Evolutionary conservation across 805 yeast species (phyloP).

Genomic region (Starmerella davenportii): DNA sequence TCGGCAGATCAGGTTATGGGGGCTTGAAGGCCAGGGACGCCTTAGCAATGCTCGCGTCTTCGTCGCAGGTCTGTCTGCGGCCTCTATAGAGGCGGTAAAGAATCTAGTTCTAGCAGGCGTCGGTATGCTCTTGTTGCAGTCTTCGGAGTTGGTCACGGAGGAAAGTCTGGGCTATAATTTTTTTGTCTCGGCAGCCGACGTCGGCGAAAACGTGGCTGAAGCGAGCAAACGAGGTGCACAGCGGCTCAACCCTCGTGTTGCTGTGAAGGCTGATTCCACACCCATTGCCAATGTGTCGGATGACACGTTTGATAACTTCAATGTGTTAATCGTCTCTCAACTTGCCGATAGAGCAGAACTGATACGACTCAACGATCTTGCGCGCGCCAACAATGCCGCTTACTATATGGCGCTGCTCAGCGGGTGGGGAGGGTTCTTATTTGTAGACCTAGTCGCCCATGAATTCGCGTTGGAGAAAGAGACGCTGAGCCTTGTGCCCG

Average conservation of each 20-base stretch:
- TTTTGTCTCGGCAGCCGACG: conserved; percentile 32
- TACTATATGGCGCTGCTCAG: conserved; percentile 50
- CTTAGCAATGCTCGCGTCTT: conserved; percentile 57
- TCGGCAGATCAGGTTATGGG: conserved; percentile 91
- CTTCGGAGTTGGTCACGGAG: conserved; percentile 26
- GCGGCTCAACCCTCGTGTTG: conserved; percentile 68
- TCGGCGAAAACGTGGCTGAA: conserved; percentile 28
- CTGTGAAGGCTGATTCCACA: conserved; percentile 24
- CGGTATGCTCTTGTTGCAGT: conserved; percentile 47
- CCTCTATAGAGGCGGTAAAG: conserved; percentile 62
- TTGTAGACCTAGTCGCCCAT: conserved; percentile 58
- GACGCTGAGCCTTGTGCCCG: neutral
- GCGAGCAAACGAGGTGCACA: conserved; percentile 37
- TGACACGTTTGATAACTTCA: conserved; percentile 27
- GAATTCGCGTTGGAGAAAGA: conserved; percentile 22
- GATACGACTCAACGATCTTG: conserved; percentile 31
- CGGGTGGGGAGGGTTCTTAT: conserved; percentile 70
- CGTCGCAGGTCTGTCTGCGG: conserved; percentile 53
- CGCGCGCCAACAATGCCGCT: conserved; percentile 43
- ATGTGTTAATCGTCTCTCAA: conserved; percentile 63
- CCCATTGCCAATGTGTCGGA: conserved; percentile 25
- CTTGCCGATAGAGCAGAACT: conserved; percentile 26
- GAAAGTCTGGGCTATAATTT: conserved; percentile 42
- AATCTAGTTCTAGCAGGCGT: conserved; percentile 61
- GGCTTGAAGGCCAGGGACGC: conserved; percentile 69